Conservation (phyloP, 2,329 filamentous ascomycete species). For the Cladophialophora chaetospira region DNA sequence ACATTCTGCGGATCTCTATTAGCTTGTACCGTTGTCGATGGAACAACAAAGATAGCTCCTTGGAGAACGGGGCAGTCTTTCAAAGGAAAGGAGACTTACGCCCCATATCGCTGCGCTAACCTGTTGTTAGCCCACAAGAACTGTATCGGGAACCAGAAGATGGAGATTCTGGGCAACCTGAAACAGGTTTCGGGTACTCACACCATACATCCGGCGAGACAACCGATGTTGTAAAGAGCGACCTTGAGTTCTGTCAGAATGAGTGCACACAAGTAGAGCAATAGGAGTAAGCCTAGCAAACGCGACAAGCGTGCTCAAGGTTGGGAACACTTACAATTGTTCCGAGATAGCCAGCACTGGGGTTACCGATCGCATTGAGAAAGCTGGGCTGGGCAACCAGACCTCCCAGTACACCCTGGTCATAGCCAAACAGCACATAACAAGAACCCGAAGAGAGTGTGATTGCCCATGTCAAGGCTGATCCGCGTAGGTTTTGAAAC, state of each 20-base stretch:
- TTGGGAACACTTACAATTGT: conserved; percentile 48
- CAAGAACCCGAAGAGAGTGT: conserved; percentile 27
- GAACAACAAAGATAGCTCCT: no score
- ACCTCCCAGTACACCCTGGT: conserved; percentile 42
- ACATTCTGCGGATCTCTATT: no score
- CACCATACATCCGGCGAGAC: conserved; percentile 42
- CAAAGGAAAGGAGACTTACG: no score
- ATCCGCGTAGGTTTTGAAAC: conserved; percentile 8
- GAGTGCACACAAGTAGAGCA: background rate
- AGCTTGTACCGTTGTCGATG: no score
- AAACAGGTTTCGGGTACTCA: no score
- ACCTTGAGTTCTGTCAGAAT: background rate
- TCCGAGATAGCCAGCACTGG: conserved; percentile 49
- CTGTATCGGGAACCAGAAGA: no score
- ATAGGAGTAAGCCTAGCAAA: background rate
- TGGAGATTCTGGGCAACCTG: no score
- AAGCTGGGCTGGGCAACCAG: conserved; percentile 57
- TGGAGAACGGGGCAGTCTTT: no score
- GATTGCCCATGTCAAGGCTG: conserved; percentile 19
- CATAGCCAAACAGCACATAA: conserved; percentile 36
- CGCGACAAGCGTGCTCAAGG: background rate
- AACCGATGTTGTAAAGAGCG: conserved; percentile 46
- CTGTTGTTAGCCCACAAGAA: no score
- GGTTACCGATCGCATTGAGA: conserved; percentile 18
- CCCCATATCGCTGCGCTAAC: no score